Base-by-base conservation (phyloP, 495 filamentous ascomycete species). In the Annulohypoxylon bovei region DNA sequence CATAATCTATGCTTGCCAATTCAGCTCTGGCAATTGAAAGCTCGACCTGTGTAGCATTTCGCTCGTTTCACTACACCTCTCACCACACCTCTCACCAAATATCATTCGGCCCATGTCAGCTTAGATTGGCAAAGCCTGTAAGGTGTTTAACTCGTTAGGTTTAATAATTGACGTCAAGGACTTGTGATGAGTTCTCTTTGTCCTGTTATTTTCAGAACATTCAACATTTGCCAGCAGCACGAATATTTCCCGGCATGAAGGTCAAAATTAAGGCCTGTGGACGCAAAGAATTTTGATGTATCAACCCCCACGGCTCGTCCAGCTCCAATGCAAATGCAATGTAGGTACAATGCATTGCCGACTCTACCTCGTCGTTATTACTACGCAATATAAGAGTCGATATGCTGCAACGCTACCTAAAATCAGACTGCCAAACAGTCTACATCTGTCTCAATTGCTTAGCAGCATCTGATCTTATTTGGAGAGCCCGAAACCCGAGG, bases 241-340 rank as follows among this genome's bases (percentile, higher is more conserved):
- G 68, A 71, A 35, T 35, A 71, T 71, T 63, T 63, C 6, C 62
- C 68, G 63, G 58, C 25, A 55, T 49, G 4, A 47, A 23, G 56
- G 56, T 55, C 52, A 25, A 66, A 57, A 12, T 52, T 28, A 47
- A 20, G 56, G 42, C 28, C 56, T 50, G 14, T 58, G 27, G 32
- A 39, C 42, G 56, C 40, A 30, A 66, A 46, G 44, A 25, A 20
- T 5, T 53, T 53, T 40, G 62, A 37, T 46, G n/a, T 28, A 63
- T 46, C 46, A 35, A 57, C 68, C 56, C 68, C 62, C 62, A 71
- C 55, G 23, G 40, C 12, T 16, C 16, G 11, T 47, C 27, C 42
- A 52, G 49, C 1, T 62, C 49, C 40, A 37, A 53, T 57, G 66
- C 49, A 46, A 68, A 66, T 55, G 56, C 56, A 58, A 61, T 66